Evolutionary conservation across 495 filamentous ascomycete species (phyloP), one percentile per base, ranked within the genome.

Genomic region (Podospora sp.): DNA sequence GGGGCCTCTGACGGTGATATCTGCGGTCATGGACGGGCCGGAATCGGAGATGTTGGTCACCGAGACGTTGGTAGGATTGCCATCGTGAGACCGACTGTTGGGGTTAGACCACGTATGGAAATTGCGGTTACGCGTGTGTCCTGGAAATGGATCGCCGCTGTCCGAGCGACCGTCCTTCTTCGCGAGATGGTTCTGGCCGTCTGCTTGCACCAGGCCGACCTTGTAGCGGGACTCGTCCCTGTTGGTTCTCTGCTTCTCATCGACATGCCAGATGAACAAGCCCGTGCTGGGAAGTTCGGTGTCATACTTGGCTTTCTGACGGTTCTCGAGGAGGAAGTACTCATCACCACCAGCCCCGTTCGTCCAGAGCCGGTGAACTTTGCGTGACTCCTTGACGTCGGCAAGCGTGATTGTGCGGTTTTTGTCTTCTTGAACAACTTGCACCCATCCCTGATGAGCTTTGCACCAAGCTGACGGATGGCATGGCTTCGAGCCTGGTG

Each of bases 241-340:
- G 24, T 24, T 24, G 14, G 20, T 21, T 18, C 14, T 57, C 18
- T 16, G 6, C 20, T 57, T 57, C 2, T 57, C 53, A 5, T 57
- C 20, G 53, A 57, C 16, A 20, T 57, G 53, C 53, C 53, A 57
- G 24, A 57, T 20, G 5, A 63, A 26, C 12, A 63, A 35, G 7
- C 60, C 60, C n/a, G 6, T 20, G 2, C 60, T 52, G 29, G 52
- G 52, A 7, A 68, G 65, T 16, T 12, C 14, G 4, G 9, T 22
- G 27, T 68, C 65, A 36, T 21, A 68, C 8, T 51, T 33, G 6
- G n/a, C 18, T 20, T 26, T 22, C 26, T 51, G 18, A 3, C 65
- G 65, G 25, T 35, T 68, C 52, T 68, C 65, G 53, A 68, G n/a
- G 27, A 68, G 60, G 50, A 68, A 68, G 49, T 53, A 68, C 53